Conservation (phyloP, 257 asterid genomes). For the Primulina huaijiensis region DNA sequence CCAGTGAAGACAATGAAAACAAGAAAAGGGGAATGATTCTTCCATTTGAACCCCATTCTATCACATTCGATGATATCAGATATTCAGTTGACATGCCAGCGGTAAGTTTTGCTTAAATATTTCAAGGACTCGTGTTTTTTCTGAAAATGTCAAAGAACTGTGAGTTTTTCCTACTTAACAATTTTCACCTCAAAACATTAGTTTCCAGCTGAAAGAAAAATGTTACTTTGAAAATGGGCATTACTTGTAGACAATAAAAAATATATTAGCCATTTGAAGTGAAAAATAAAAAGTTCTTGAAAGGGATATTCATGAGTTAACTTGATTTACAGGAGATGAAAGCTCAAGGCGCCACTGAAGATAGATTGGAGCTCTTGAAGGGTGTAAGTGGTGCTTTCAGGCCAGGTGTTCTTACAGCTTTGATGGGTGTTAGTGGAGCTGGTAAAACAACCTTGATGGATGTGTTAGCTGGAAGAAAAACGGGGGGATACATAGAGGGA, state of each 20-base stretch:
- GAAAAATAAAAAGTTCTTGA: neutral
- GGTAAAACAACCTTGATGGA: conserved; percentile 65
- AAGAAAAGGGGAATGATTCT: conserved; percentile 44
- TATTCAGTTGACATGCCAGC: conserved; percentile 56
- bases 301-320: neutral
- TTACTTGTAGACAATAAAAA: neutral
- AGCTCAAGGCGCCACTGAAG: conserved; percentile 39
- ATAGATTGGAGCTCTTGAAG: conserved; percentile 40
- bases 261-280: neutral
- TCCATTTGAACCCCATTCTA: conserved; percentile 51
- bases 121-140: neutral
- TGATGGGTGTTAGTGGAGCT: conserved; percentile 66
- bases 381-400: conserved; percentile 49
- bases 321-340: conserved; percentile 39
- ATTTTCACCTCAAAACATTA: neutral
- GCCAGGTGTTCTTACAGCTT: conserved; percentile 56
- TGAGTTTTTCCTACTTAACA: neutral
- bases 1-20: conserved; percentile 12
- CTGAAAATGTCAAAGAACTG: neutral
- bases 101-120: conserved; percentile 20
- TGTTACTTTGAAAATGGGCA: neutral
- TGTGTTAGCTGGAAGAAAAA: conserved; percentile 55
- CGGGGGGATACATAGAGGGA: conserved; percentile 53
- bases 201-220: neutral
- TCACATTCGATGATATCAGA: conserved; percentile 48